phyloP scores from a whole-genome alignment of 441 rosid genomes.

The Biscutella laevigata region DNA sequence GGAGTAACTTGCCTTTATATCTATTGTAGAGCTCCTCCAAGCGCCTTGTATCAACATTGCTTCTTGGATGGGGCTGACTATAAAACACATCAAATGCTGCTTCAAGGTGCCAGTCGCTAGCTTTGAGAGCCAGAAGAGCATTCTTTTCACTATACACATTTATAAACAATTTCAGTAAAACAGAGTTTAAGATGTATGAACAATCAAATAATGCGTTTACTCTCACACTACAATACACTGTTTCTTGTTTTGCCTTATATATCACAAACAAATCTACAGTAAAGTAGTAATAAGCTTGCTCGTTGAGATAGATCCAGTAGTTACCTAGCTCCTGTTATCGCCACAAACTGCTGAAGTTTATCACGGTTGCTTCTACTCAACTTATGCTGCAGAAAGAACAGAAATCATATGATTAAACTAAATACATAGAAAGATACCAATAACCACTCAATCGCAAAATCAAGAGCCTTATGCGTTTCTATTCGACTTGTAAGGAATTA shows the following conservation, averaged over 20 bases:
- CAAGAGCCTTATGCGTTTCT: background rate
- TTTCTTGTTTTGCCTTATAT: background rate
- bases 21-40: slow-evolving; percentile 87
- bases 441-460: slow-evolving; percentile 8
- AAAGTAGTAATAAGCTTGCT: background rate
- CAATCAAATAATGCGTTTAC: background rate
- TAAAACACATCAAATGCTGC: slow-evolving; percentile 86
- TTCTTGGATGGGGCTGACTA: slow-evolving; percentile 71
- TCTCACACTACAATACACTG: background rate
- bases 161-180: background rate
- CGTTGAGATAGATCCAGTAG: slow-evolving; percentile 1
- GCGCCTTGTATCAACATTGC: slow-evolving; percentile 63
- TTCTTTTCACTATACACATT: slow-evolving; percentile 60
- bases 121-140: slow-evolving; percentile 75
- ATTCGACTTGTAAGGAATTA: background rate
- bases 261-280: slow-evolving; percentile 13
- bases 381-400: slow-evolving; percentile 46
- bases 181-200: background rate
- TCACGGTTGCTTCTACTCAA: slow-evolving; percentile 74
- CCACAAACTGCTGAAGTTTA: slow-evolving; percentile 78
- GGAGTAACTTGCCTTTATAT: slow-evolving; percentile 64
- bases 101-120: slow-evolving; percentile 87
- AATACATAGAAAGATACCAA: background rate
- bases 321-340: slow-evolving; percentile 87
- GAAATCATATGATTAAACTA: slow-evolving; percentile 8